Percentiles rank a stretch among this genome's conserved stretches.
phyloP scores from a whole-genome alignment of 371 early-diverging fungal genomes.

The Mucor ambiguus region DNA sequence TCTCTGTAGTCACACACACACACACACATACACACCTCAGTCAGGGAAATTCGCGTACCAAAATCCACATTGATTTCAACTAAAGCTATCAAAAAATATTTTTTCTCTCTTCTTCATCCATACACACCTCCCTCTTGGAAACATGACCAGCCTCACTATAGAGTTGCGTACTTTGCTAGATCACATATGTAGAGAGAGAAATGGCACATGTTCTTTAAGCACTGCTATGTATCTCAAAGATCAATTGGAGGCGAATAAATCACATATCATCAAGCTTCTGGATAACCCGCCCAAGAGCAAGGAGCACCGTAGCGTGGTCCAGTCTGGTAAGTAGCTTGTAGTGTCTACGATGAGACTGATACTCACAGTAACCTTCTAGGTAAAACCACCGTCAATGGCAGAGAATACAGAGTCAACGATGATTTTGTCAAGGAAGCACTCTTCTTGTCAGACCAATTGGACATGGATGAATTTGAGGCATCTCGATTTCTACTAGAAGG shows the following conservation, averaged over 20 bases:
- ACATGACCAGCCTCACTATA: constrained; percentile 13
- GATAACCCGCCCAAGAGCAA: constrained; percentile 45
- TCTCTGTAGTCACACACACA: constrained; percentile 6
- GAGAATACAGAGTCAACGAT: constrained; percentile 57
- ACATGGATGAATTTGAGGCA: constrained; percentile 75
- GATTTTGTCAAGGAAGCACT: constrained; percentile 65
- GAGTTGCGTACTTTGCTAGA: constrained; percentile 20
- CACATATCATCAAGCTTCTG: constrained; percentile 23
- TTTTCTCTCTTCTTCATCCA: not conserved
- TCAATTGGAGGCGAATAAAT: constrained; percentile 8
- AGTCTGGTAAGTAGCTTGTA: constrained; percentile 41
- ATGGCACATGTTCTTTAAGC: not conserved
- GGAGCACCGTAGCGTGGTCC: constrained; percentile 41
- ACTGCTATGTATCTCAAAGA: constrained; percentile 12
- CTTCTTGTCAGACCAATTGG: constrained; percentile 74
- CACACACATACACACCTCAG: not conserved
- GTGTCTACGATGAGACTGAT: not conserved
- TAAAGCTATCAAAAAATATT: constrained; percentile 1
- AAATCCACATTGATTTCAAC: not conserved
- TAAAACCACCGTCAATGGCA: constrained; percentile 48
- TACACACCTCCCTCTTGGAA: not conserved
- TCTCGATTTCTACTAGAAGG: constrained; percentile 64
- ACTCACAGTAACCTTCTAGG: constrained; percentile 9
- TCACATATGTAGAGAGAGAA: constrained; percentile 16
- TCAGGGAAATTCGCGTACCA: not conserved